Evolutionary conservation across 1,284 basidiomycete species (phyloP).

Genomic region (Fomitopsis betulina): DNA sequence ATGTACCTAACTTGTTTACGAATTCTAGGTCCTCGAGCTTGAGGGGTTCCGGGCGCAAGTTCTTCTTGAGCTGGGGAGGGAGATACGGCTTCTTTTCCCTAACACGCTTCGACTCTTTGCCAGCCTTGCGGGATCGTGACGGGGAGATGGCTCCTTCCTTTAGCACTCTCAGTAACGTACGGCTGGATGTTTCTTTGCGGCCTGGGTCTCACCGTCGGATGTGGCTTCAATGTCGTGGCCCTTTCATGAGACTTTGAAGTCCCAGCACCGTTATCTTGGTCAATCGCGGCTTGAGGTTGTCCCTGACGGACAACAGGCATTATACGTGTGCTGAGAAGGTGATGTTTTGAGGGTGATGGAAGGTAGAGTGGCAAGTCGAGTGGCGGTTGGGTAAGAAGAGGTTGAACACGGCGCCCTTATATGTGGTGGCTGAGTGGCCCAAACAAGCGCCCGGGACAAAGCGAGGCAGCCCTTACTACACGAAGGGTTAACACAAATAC

Average conservation of each 20-base stretch:
- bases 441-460: slow-evolving; percentile 1
- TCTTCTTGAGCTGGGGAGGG: background rate
- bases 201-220: background rate
- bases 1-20: background rate
- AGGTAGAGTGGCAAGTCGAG: background rate
- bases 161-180: no score
- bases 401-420: background rate
- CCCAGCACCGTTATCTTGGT: background rate
- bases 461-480: background rate
- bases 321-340: background rate
- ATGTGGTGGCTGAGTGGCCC: background rate
- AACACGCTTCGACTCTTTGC: background rate
- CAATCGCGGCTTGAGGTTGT: background rate
- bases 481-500: background rate
- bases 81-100: background rate
- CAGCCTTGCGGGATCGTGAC: background rate
- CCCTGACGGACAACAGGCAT: background rate
- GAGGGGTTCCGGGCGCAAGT: background rate
- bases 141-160: no score
- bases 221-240: background rate
- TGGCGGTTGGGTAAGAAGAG: background rate
- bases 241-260: background rate
- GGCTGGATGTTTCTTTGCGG: no score
- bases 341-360: background rate
- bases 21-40: background rate